phyloP scores from a whole-genome alignment of 768 basidiomycete species.

The Agrocybe praecox region DNA sequence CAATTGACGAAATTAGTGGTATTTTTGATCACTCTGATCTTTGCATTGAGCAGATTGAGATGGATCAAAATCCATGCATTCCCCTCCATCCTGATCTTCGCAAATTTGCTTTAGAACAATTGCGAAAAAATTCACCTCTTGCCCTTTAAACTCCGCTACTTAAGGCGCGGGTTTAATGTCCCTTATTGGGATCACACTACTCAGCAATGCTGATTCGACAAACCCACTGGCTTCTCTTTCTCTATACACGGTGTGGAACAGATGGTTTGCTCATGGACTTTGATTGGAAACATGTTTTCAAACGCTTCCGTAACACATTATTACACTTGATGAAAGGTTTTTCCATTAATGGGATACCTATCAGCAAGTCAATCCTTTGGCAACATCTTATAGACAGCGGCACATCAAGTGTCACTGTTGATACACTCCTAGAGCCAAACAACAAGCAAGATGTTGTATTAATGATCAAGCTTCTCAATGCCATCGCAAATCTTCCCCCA shows the following conservation, averaged over 20 bases:
- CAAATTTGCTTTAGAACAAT: constrained; percentile 17
- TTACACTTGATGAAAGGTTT: constrained; percentile 23
- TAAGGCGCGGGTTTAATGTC: no score
- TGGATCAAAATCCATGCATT: constrained; percentile 17
- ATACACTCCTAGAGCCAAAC: constrained; percentile 22
- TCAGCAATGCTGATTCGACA: constrained; percentile 8
- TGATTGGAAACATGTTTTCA: constrained; percentile 31
- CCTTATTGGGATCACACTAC: no score
- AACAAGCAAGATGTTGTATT: constrained; percentile 30
- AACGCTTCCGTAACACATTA: constrained; percentile 25
- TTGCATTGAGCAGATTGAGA: constrained; percentile 11
- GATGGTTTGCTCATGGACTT: constrained; percentile 30
- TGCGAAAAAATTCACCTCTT: constrained; percentile 21
- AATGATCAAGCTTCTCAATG: constrained; percentile 15
- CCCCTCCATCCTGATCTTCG: constrained; percentile 17
- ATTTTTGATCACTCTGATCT: constrained; percentile 20
- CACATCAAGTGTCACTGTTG: constrained; percentile 1
- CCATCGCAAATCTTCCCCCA: constrained; percentile 12
- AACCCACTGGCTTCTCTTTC: constrained; percentile 16
- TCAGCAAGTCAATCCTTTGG: constrained; percentile 18
- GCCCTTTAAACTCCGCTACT: no score
- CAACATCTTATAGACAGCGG: constrained; percentile 19
- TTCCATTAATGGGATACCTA: constrained; percentile 15
- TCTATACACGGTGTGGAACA: constrained; percentile 26
- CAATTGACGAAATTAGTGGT: constrained; percentile 20